phyloP scores from a whole-genome alignment of 2,329 filamentous ascomycete species.

The Alternaria incomplexa region DNA sequence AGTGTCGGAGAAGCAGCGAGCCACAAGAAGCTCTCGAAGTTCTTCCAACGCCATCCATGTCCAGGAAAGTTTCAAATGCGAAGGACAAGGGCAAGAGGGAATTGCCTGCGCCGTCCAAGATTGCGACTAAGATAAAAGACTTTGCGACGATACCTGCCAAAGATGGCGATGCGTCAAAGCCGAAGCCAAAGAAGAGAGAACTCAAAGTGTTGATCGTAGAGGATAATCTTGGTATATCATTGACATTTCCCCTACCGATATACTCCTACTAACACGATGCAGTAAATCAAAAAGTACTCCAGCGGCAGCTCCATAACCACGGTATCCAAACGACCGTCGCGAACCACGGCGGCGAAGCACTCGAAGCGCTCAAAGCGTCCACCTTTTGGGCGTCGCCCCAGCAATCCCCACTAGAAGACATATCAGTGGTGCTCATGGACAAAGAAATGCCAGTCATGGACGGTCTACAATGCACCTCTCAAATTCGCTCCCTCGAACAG shows the following conservation, averaged over 20 bases:
- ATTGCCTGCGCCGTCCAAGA: conserved; percentile 1
- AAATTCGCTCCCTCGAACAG: conserved; percentile 47
- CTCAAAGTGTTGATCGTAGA: conserved; percentile 52
- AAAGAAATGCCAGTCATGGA: conserved; percentile 54
- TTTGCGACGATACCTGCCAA: conserved; percentile 36
- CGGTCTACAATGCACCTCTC: conserved; percentile 46
- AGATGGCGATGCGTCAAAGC: conserved; percentile 1
- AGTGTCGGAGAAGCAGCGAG: conserved; percentile 63
- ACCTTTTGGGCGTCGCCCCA: conserved; percentile 49
- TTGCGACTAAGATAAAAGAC: conserved; percentile 42
- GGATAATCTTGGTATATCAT: conserved; percentile 44
- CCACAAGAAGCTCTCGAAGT: conserved; percentile 42
- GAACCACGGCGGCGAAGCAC: conserved; percentile 58
- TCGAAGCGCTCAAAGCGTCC: conserved; percentile 52
- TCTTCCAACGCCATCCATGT: conserved; percentile 29
- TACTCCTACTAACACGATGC: not conserved
- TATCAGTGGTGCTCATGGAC: conserved; percentile 47
- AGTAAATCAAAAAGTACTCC: conserved; percentile 59
- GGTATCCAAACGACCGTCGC: conserved; percentile 55
- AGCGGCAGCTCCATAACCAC: conserved; percentile 57
- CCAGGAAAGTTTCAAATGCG: conserved; percentile 39
- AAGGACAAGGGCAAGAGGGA: conserved; percentile 29
- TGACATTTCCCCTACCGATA: no score
- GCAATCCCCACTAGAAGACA: conserved; percentile 9
- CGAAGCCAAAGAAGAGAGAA: conserved; percentile 22